Conservation (phyloP, 2,329 filamentous ascomycete species). For the Helotiales sp. region DNA sequence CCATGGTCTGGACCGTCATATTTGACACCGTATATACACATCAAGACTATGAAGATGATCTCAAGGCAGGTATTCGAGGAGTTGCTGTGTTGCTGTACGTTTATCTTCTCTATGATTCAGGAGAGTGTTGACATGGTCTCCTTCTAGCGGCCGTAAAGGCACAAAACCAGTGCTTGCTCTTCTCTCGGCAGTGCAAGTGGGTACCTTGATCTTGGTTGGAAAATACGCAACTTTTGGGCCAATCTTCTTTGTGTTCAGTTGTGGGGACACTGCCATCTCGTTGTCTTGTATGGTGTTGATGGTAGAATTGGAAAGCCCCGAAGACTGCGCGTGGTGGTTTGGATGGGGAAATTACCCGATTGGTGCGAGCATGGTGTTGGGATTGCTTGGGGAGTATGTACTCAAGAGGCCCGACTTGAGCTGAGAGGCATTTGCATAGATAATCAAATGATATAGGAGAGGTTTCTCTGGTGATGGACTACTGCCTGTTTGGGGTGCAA, state of each 20-base stretch:
- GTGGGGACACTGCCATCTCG: neutral
- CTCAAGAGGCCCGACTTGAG: too few relatives aligned
- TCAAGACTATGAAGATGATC: constrained; percentile 13
- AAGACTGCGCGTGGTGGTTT: constrained; percentile 11
- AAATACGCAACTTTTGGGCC: neutral
- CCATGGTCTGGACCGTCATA: constrained; percentile 9
- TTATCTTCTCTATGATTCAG: too few relatives aligned
- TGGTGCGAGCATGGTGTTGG: neutral
- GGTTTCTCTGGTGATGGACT: too few relatives aligned
- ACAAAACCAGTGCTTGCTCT: neutral
- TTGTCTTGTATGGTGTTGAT: neutral
- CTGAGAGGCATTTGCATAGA: too few relatives aligned
- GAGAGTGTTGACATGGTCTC: too few relatives aligned
- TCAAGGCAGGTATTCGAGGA: constrained; percentile 6
- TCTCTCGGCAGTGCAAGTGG: neutral
- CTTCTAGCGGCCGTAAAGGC: too few relatives aligned
- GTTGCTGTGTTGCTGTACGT: constrained; percentile 3
- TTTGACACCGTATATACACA: constrained; percentile 14
- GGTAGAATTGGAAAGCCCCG: constrained; percentile 5
- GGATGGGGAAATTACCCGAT: neutral
- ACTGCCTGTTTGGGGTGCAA: too few relatives aligned
- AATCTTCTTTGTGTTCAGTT: neutral
- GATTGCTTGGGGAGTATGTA: neutral
- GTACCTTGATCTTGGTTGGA: neutral
- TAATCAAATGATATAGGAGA: too few relatives aligned